Evolutionary conservation across 345 rosid species (phyloP), one percentile per base, ranked within the genome.

Genomic region (Citrus maxima): DNA sequence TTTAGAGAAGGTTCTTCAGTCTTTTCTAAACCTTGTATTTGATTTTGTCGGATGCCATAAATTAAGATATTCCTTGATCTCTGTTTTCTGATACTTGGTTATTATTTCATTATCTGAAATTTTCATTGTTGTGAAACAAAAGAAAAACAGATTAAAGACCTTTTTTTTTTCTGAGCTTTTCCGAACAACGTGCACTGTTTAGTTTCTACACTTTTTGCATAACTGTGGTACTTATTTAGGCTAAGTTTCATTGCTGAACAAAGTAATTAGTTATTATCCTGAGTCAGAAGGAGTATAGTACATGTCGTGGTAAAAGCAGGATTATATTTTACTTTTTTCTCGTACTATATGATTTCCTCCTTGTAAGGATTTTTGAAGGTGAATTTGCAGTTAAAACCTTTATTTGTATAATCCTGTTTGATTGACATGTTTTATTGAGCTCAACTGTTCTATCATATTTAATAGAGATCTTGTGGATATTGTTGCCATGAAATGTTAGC

Each of bases 71-170:
- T 67, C 72, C 19, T n/a, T 7, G 32, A 68, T 10, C 30, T 68
- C 21, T 67, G 42, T 40, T 42, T 12, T n/a, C 72, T 66, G 70
- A 19, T 34, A 40, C 14, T 34, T 34, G 13, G 13, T 2, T 21
- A 8, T 66, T 21, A 22, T 14, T 32, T 34, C 10, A 13, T 35
- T 40, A 66, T 66, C 35, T 66, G 25, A 32, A 21, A 8, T 35
- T 70, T 27, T 70, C 73, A 49, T 70, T 46, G 73, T 70, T 19
- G 18, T 25, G 60, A 49, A 70, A 70, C 59, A 70, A 49, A 25
- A 14, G 30, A 2, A 10, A 42, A 40, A 21, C 54, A 13, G 55
- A 5, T 18, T 42, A 25, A 69, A 1, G 72, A 6, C 35, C 25
- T 42, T 28, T 28, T 28, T 28, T 12, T 16, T 13, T 54, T 16